phyloP scores from a whole-genome alignment of 2,329 filamentous ascomycete genomes.

The Polychaeton citri region DNA sequence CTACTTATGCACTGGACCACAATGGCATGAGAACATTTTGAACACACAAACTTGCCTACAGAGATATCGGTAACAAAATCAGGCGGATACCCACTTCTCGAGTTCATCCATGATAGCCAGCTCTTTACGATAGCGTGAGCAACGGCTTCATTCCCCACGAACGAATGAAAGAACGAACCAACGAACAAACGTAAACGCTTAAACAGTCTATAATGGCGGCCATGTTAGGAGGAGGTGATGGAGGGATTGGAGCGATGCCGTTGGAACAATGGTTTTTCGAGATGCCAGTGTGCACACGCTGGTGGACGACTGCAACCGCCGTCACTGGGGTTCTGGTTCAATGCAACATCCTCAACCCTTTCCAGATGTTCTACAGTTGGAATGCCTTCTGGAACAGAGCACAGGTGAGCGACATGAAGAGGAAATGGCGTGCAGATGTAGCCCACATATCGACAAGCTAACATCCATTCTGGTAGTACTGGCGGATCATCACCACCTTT shows the following conservation, averaged over 20 bases:
- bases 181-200: no score
- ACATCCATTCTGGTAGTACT: conserved; percentile 53
- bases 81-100: no score
- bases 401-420: conserved; percentile 48
- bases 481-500: conserved; percentile 91
- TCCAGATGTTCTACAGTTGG: conserved; percentile 91
- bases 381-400: background rate
- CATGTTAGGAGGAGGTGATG: conserved; percentile 27
- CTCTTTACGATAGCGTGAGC: no score
- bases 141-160: no score
- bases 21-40: no score
- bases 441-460: conserved; percentile 1
- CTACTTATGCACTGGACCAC: no score
- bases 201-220: conserved; percentile 35
- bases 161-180: no score
- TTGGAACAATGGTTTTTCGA: conserved; percentile 98
- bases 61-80: no score
- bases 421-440: no score
- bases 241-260: conserved; percentile 49
- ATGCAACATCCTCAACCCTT: conserved; percentile 82
- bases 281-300: conserved; percentile 89
- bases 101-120: no score
- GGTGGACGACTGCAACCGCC: conserved; percentile 92
- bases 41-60: no score
- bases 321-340: conserved; percentile 80